Conservation (phyloP, 2,329 filamentous ascomycete genomes). For the Rosellinia necatrix region DNA sequence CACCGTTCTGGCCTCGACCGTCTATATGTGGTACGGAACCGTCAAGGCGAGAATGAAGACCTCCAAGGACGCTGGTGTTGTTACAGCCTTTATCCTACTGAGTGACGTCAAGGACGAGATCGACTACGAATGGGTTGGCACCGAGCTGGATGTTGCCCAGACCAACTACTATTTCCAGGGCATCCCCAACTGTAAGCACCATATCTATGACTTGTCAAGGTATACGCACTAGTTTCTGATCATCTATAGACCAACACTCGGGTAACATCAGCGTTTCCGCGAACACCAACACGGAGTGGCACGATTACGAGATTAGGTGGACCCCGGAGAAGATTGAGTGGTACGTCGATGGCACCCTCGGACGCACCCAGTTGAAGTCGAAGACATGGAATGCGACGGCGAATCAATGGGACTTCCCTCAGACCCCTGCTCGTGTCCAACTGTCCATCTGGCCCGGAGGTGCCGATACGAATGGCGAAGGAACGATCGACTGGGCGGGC, state of each 20-base stretch:
- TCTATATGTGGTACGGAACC: constrained; percentile 97
- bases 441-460: constrained; percentile 97
- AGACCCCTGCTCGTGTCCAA: constrained; percentile 88
- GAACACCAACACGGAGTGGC: constrained; percentile 77
- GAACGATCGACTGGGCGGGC: constrained; percentile 90
- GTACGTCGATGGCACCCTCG: constrained; percentile 80
- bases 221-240: constrained; percentile 25
- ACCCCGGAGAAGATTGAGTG: constrained; percentile 83
- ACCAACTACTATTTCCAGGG: constrained; percentile 98
- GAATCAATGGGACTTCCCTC: constrained; percentile 84
- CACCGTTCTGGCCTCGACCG: constrained; percentile 80
- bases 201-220: not conserved
- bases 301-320: constrained; percentile 95
- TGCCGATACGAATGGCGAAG: constrained; percentile 74
- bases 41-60: constrained; percentile 86
- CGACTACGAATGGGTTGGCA: constrained; percentile 92
- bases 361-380: constrained; percentile 73
- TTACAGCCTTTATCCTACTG: constrained; percentile 96
- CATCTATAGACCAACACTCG: constrained; percentile 69
- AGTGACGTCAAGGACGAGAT: constrained; percentile 98
- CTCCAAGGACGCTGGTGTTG: constrained; percentile 81
- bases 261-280: constrained; percentile 66
- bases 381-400: constrained; percentile 86
- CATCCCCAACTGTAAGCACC: constrained; percentile 79
- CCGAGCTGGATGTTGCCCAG: constrained; percentile 76